These are phyloP conservation scores for Ophiostoma australiae DNA, from an alignment of 2,329 filamentous ascomycete species.

Conservation along the genomic window DNA sequence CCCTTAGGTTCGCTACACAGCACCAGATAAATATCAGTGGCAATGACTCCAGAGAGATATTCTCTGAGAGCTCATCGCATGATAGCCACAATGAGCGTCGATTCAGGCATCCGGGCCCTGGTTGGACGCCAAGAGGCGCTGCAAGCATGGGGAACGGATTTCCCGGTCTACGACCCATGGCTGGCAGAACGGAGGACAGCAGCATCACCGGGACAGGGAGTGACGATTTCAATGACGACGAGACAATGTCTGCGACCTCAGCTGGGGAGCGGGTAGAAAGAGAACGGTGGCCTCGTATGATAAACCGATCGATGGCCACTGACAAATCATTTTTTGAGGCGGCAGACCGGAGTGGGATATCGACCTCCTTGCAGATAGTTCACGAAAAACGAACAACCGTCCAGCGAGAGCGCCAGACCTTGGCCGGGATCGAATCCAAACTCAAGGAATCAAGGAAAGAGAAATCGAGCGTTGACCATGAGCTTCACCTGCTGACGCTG, in stretches of 20 bases:
- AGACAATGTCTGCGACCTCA: not conserved
- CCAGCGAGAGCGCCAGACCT: not conserved
- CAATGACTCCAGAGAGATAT: not conserved
- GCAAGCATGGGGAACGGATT: not conserved
- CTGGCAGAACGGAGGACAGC: not conserved
- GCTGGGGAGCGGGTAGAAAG: not conserved
- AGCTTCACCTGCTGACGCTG: not conserved
- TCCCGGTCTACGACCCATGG: not conserved
- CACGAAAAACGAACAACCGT: not conserved
- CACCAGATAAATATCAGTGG: not conserved
- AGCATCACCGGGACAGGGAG: not conserved
- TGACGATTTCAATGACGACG: not conserved
- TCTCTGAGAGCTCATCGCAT: not conserved
- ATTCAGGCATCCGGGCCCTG: not conserved
- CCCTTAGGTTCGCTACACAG: not conserved
- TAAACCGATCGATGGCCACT: not conserved
- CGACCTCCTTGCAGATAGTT: not conserved
- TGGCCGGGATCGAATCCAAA: not conserved
- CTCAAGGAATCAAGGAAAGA: not conserved
- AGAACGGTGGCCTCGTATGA: not conserved
- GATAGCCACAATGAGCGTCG: not conserved
- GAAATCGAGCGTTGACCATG: not conserved
- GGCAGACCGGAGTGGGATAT: not conserved
- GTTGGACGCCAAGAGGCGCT: not conserved
- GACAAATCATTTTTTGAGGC: not conserved